A percentile compares a stretch with the other conserved stretches of the same genome.
These are phyloP conservation scores for Fusarium udum DNA, from an alignment of 2,329 filamentous ascomycete genomes.

Conservation along the genomic window DNA sequence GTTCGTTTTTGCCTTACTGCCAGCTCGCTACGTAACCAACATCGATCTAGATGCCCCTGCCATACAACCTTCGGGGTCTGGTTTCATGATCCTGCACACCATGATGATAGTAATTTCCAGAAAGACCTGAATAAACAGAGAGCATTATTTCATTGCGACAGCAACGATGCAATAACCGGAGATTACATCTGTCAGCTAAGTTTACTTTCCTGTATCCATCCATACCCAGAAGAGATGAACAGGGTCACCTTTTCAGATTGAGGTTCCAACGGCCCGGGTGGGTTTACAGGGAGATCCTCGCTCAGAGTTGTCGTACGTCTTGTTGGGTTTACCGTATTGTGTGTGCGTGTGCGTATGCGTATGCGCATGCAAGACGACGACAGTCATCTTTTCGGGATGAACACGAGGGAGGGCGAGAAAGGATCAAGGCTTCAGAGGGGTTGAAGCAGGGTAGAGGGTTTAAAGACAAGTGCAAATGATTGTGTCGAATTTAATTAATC, in stretches of 20 bases:
- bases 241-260: slow-evolving; percentile 34
- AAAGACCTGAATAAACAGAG: slow-evolving; percentile 23
- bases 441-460: not conserved
- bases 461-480: not conserved
- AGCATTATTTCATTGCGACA: slow-evolving; percentile 35
- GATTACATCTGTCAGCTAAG: slow-evolving; percentile 39
- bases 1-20: slow-evolving; percentile 15
- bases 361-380: slow-evolving; percentile 13
- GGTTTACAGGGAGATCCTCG: slow-evolving; percentile 34
- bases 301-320: slow-evolving; percentile 31
- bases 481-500: slow-evolving; percentile 14
- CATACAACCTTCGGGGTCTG: slow-evolving; percentile 25
- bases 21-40: slow-evolving; percentile 27
- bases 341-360: slow-evolving; percentile 8
- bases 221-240: slow-evolving; percentile 29
- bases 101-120: slow-evolving; percentile 41
- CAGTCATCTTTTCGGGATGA: slow-evolving; percentile 19
- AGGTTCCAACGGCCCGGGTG: slow-evolving; percentile 39
- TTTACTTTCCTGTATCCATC: slow-evolving; percentile 15
- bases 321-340: slow-evolving; percentile 1
- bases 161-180: slow-evolving; percentile 39
- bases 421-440: slow-evolving; percentile 8
- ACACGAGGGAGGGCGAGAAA: slow-evolving; percentile 24
- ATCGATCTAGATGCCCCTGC: slow-evolving; percentile 29
- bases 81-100: slow-evolving; percentile 39